Percentiles rank a stretch among this genome's conserved stretches.
These are phyloP conservation scores for Penstemon barbatus DNA, from an alignment of 257 asterid genomes.

Conservation along the genomic window DNA sequence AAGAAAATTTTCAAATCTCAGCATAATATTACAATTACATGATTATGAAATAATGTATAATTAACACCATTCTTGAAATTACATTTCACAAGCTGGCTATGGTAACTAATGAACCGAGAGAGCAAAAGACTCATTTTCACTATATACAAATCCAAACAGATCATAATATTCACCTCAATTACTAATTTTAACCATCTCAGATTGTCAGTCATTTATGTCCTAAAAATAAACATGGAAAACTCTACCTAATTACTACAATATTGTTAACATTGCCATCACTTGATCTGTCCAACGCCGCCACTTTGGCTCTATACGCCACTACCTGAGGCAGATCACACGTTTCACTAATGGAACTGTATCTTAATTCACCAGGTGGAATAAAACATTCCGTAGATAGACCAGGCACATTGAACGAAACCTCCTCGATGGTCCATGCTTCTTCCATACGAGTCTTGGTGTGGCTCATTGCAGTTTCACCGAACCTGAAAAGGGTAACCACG, in stretches of 20 bases:
- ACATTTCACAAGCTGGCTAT: constrained; percentile 3
- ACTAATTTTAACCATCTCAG: constrained; percentile 26
- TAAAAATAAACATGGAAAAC: neutral
- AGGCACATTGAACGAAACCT: constrained; percentile 54
- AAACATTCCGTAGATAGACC: constrained; percentile 50
- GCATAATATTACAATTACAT: constrained; percentile 14
- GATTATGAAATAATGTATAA: constrained; percentile 12
- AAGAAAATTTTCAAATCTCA: neutral
- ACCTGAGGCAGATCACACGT: constrained; percentile 40
- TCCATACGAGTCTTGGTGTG: constrained; percentile 60
- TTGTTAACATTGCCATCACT: constrained; percentile 22
- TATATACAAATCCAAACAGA: constrained; percentile 49
- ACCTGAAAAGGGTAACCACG: constrained; percentile 53
- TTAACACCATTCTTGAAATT: constrained; percentile 15
- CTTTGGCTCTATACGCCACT: constrained; percentile 41
- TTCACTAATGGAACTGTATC: constrained; percentile 36
- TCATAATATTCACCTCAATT: constrained; percentile 32
- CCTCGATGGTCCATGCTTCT: constrained; percentile 55
- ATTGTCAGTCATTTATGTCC: constrained; percentile 31
- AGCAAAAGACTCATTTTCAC: constrained; percentile 33
- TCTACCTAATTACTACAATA: constrained; percentile 14
- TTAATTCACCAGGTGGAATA: constrained; percentile 51
- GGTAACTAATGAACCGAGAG: constrained; percentile 24
- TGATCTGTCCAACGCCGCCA: constrained; percentile 37
- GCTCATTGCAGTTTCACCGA: constrained; percentile 58